Conservation (phyloP, 2,329 filamentous ascomycete species). For the Fusarium tjaetaba region DNA sequence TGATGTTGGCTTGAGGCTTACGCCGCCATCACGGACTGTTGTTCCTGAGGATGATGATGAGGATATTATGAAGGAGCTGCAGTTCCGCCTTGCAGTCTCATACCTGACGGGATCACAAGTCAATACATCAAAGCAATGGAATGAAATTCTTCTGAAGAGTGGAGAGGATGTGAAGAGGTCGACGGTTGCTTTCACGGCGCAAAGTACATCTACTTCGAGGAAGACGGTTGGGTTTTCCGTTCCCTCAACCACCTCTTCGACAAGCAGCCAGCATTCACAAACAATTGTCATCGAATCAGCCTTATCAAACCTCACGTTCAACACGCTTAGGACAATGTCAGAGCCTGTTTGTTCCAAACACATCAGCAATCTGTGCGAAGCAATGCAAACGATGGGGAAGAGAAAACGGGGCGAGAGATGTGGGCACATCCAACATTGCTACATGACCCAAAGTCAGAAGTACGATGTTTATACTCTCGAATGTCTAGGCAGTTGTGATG, state of each 20-base stretch:
- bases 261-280: not conserved
- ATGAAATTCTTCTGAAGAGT: not conserved
- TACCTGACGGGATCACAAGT: fast-evolving
- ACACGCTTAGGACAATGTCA: fast-evolving
- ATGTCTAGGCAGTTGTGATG: not conserved
- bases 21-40: not conserved
- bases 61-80: not conserved
- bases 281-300: not conserved
- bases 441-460: fast-evolving
- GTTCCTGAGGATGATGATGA: not conserved
- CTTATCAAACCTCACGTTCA: not conserved
- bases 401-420: not conserved
- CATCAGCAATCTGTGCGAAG: not conserved
- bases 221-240: not conserved
- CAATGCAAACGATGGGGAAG: not conserved
- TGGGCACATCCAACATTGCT: not conserved
- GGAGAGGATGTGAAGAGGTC: fast-evolving
- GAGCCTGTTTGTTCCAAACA: not conserved
- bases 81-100: not conserved
- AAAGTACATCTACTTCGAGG: fast-evolving
- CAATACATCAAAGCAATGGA: not conserved
- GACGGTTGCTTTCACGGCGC: fast-evolving
- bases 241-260: fast-evolving
- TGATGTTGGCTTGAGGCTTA: not conserved
- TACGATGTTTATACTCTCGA: not conserved